These are phyloP conservation scores for Sisymbrium irio DNA, from an alignment of 345 rosid species.

Conservation along the genomic window DNA sequence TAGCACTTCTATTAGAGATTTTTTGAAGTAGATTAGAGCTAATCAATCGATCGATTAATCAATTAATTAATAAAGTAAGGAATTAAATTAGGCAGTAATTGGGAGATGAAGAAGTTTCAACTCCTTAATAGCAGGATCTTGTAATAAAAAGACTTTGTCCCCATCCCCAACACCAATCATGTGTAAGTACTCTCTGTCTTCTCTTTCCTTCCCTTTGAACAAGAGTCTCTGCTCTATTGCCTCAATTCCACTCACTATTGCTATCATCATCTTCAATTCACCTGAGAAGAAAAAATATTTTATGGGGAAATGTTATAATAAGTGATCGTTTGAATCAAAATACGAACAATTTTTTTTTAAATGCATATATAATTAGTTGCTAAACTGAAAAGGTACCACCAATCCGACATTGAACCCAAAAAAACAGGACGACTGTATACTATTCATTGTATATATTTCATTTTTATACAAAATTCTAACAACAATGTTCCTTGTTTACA, in stretches of 20 bases:
- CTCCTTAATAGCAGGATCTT: slow-evolving; percentile 88
- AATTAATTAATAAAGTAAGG: neutral
- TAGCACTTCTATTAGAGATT: neutral
- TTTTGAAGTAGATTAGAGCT: slow-evolving; percentile 10
- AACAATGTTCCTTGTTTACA: neutral
- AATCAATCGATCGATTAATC: slow-evolving; percentile 1
- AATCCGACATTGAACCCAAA: neutral
- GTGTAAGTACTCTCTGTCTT: slow-evolving; percentile 71
- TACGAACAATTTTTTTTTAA: neutral
- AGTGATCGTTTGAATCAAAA: slow-evolving; percentile 3
- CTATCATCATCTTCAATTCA: slow-evolving; percentile 68
- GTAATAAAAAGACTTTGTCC: slow-evolving; percentile 68
- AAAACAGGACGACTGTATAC: neutral
- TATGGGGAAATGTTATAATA: too few relatives aligned
- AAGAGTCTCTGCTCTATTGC: slow-evolving; percentile 77
- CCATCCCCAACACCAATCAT: slow-evolving; percentile 91
- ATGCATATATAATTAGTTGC: slow-evolving; percentile 8
- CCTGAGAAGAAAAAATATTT: slow-evolving; percentile 43
- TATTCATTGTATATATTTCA: neutral
- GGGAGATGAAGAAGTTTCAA: slow-evolving; percentile 53
- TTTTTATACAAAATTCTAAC: neutral
- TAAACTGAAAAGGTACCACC: neutral
- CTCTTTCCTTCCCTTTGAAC: slow-evolving; percentile 93
- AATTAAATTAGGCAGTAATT: slow-evolving; percentile 23
- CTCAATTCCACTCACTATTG: slow-evolving; percentile 66